Conservation (phyloP, 2,329 filamentous ascomycete species). For the Penicillium sp. region DNA sequence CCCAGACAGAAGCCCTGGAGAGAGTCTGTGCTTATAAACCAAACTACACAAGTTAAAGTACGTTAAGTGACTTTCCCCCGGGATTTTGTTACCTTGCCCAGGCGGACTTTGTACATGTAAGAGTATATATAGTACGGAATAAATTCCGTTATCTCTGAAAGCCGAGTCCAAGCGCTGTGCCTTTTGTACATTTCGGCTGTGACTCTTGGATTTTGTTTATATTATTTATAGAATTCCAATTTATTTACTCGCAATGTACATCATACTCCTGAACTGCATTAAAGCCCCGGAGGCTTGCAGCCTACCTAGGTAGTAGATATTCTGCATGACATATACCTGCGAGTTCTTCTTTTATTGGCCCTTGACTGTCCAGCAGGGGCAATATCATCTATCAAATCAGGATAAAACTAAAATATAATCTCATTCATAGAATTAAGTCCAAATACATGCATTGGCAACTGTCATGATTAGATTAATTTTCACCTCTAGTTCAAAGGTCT, state of each 20-base stretch:
- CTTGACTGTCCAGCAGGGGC: background rate
- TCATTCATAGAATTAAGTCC: too few relatives aligned
- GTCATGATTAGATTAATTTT: background rate
- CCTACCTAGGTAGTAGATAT: too few relatives aligned
- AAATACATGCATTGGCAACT: background rate
- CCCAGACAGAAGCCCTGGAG: background rate
- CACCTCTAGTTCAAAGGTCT: background rate
- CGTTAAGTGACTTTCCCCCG: background rate
- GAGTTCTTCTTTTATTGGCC: background rate
- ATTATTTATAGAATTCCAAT: background rate
- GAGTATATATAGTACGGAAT: background rate
- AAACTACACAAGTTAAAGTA: background rate
- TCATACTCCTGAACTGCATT: too few relatives aligned
- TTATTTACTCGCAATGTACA: background rate
- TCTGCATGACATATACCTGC: background rate
- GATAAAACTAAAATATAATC: background rate
- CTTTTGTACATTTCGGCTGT: background rate
- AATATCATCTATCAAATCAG: too few relatives aligned
- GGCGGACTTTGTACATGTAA: background rate
- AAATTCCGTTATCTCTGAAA: background rate
- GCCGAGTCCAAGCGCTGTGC: constrained; percentile 3
- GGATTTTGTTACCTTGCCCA: background rate
- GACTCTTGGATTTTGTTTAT: background rate
- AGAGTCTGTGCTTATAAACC: background rate
- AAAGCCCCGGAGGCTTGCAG: background rate